Percentiles rank a stretch among this genome's conserved stretches.
Conservation (phyloP, 2,329 filamentous ascomycete species). For the Colletotrichum somersetense region DNA sequence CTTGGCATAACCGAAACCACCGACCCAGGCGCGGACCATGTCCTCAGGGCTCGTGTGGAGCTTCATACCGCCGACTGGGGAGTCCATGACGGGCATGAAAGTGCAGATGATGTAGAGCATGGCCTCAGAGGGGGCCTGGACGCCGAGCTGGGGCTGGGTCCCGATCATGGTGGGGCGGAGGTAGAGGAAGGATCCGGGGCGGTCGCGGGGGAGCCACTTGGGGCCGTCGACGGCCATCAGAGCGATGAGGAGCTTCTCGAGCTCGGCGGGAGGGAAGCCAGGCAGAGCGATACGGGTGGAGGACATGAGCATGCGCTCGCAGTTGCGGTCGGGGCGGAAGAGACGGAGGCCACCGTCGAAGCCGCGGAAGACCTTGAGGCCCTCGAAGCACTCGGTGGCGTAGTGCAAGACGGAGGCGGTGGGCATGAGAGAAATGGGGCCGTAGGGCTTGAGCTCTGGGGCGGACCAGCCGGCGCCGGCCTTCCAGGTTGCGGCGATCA, state of each 20-base stretch:
- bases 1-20: conserved; percentile 92
- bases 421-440: conserved; percentile 81
- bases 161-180: conserved; percentile 90
- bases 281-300: conserved; percentile 79
- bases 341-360: conserved; percentile 79
- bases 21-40: conserved; percentile 91
- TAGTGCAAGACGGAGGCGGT: conserved; percentile 88
- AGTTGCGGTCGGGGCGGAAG: conserved; percentile 83
- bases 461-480: conserved; percentile 75
- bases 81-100: conserved; percentile 70
- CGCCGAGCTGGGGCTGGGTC: conserved; percentile 82
- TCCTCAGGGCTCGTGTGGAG: conserved; percentile 85
- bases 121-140: conserved; percentile 84
- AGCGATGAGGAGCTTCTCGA: conserved; percentile 79
- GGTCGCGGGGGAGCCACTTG: conserved; percentile 82
- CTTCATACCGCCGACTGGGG: conserved; percentile 70
- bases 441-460: conserved; percentile 82
- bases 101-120: conserved; percentile 85
- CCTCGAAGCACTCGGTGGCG: conserved; percentile 92
- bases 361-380: conserved; percentile 84
- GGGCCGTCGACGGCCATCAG: conserved; percentile 80
- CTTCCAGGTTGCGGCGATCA: conserved; percentile 82
- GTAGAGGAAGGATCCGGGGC: conserved; percentile 81
- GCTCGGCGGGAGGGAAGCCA: conserved; percentile 75
- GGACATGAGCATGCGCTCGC: conserved; percentile 72